These are phyloP conservation scores for Aotearoamyces nothofagi DNA, from an alignment of 2,329 filamentous ascomycete species.

Conservation along the genomic window DNA sequence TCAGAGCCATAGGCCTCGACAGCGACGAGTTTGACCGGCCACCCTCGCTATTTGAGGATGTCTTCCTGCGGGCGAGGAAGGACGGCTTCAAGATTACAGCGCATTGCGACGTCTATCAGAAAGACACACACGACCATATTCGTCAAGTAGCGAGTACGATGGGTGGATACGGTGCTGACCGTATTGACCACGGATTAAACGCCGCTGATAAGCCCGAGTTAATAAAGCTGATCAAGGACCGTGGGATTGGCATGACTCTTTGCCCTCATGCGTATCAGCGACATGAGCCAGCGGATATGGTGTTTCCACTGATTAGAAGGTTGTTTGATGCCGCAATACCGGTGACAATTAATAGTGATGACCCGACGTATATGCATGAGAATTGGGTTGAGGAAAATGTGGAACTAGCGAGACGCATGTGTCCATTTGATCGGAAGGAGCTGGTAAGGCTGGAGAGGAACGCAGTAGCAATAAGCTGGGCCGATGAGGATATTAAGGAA, in stretches of 20 bases:
- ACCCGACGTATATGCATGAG: too few relatives aligned
- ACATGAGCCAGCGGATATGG: constrained; percentile 21
- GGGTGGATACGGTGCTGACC: constrained; percentile 39
- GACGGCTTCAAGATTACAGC: constrained; percentile 45
- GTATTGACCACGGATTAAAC: constrained; percentile 59
- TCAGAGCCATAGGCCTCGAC: constrained; percentile 47
- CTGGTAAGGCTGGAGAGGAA: too few relatives aligned
- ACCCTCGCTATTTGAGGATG: constrained; percentile 39
- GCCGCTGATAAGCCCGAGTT: constrained; percentile 42
- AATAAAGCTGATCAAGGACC: constrained; percentile 18
- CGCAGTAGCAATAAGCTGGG: too few relatives aligned
- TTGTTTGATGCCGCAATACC: too few relatives aligned
- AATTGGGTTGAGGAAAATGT: too few relatives aligned
- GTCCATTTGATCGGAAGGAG: too few relatives aligned
- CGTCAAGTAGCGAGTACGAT: constrained; percentile 30
- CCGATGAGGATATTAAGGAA: too few relatives aligned
- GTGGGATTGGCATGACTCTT: constrained; percentile 45
- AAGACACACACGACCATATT: constrained; percentile 53
- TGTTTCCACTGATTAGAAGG: too few relatives aligned
- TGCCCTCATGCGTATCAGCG: constrained; percentile 60
- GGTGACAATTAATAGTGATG: too few relatives aligned
- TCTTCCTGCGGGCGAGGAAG: constrained; percentile 37
- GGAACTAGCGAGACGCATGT: too few relatives aligned
- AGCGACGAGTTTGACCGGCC: constrained; percentile 40
- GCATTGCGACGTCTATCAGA: constrained; percentile 50